Conservation (phyloP, 768 basidiomycete genomes). For the Tricholoma hemisulphureum region DNA sequence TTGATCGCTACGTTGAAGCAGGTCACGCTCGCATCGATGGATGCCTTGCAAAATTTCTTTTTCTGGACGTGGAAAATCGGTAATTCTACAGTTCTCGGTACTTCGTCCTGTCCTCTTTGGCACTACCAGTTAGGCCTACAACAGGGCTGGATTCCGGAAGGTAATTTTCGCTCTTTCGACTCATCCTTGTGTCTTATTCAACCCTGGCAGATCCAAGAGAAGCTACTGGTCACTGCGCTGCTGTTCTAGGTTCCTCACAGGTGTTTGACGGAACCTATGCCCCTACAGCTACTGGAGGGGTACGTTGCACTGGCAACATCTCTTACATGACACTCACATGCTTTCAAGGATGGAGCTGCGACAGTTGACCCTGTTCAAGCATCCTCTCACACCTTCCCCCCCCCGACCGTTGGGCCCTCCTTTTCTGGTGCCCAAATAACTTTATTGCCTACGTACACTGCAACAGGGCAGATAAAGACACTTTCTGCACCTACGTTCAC, state of each 20-base stretch:
- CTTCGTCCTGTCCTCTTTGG: constrained; percentile 78
- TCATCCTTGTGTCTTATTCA: background rate
- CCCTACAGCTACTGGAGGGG: constrained; percentile 71
- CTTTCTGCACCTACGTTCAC: constrained; percentile 65
- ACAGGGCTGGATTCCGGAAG: constrained; percentile 82
- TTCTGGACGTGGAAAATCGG: constrained; percentile 98
- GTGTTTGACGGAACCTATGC: constrained; percentile 54
- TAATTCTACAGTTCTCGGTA: constrained; percentile 66
- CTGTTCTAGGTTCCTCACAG: constrained; percentile 35
- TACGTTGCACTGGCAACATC: constrained; percentile 20
- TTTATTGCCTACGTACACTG: constrained; percentile 67
- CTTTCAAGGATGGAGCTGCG: constrained; percentile 50
- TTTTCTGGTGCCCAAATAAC: constrained; percentile 51
- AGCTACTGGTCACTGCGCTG: constrained; percentile 44
- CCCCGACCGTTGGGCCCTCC: constrained; percentile 52
- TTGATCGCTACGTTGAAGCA: constrained; percentile 60
- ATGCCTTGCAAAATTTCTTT: constrained; percentile 89
- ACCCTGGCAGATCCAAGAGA: constrained; percentile 41
- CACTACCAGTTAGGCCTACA: constrained; percentile 85
- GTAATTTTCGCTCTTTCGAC: constrained; percentile 32
- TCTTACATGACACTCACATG: constrained; percentile 1
- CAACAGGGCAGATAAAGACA: constrained; percentile 63
- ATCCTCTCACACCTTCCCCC: constrained; percentile 60
- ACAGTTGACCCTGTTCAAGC: constrained; percentile 54
- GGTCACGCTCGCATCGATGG: constrained; percentile 81